Evolutionary conservation across 1,284 basidiomycete species (phyloP), one percentile per base, ranked within the genome.

Genomic region (Mycena sp.): DNA sequence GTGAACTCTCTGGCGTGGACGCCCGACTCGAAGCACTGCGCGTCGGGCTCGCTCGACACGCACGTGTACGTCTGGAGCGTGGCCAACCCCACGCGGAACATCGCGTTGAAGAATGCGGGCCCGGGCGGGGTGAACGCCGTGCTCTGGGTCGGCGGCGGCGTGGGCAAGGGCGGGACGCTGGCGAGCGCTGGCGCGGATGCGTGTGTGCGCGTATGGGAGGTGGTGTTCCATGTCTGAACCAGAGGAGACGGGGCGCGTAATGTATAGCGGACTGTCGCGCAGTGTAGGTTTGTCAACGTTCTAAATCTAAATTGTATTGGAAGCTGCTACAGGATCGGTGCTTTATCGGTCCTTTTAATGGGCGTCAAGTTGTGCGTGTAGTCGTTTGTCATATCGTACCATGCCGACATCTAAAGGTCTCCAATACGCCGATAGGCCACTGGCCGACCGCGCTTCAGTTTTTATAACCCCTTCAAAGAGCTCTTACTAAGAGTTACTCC

Each of bases 11-110:
- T 99, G 16, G 80, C 87, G 1, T 99, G 92, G 87, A 91, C 91
- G 3, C 74, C 86, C 1, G 89, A 93, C 70, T 89, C 89, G 4
- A 82, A 83, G 70, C 86, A 95, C 70, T 87, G 93, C 63, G 95
- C 90, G 3, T 95, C 94, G 9, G 95, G 91, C 16, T 94, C 94
- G 10, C 84, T 97, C 37, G 97, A 99, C 75, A 97, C 96, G 28
- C 88, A 95, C 71, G 88, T 98, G 9, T 98, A 95, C 74, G 80
- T 99, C 40, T 99, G 95, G 90, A 90, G 90, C 69, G 87, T 94
- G 38, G 83, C 84, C 61, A 90, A 91, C 67, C 90, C 92, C 12
- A 80, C 88, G 76, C 89, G 88, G 78, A 94, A 93, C 70, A 88
- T 96, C 43, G 85, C 90, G 14, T 89, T 98, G 76, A 93, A 92